Conservation (phyloP, 805 yeast genomes). For the Hanseniaspora vineae region DNA sequence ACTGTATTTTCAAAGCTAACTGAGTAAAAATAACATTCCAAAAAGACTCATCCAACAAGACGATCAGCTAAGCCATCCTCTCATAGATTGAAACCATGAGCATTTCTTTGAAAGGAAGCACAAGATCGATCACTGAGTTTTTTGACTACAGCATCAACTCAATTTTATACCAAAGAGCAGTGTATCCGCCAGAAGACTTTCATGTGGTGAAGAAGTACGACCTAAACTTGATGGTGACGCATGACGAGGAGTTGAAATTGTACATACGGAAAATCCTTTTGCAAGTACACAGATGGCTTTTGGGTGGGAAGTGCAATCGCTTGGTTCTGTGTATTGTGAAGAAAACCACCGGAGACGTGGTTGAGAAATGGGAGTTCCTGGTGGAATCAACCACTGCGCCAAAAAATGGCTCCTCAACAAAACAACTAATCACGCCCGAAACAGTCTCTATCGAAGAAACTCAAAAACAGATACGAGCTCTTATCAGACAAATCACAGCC, state of each 20-base stretch:
- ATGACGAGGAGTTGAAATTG: slow-evolving; percentile 60
- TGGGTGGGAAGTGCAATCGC: slow-evolving; percentile 51
- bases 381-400: slow-evolving; percentile 26
- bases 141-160: slow-evolving; percentile 71
- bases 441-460: slow-evolving; percentile 30
- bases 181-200: slow-evolving; percentile 82
- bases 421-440: slow-evolving; percentile 5
- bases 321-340: slow-evolving; percentile 63
- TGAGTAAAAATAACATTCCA: background rate
- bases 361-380: slow-evolving; percentile 82
- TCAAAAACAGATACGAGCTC: slow-evolving; percentile 69
- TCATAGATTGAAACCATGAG: too few relatives aligned
- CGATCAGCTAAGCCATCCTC: background rate
- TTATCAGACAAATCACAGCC: slow-evolving; percentile 80
- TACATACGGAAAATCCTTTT: slow-evolving; percentile 56
- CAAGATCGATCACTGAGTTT: slow-evolving; percentile 69
- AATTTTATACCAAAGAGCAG: slow-evolving; percentile 78
- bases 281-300: slow-evolving; percentile 66
- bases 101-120: slow-evolving; percentile 48
- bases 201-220: slow-evolving; percentile 68
- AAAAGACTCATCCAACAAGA: background rate
- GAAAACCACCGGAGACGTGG: slow-evolving; percentile 50
- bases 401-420: slow-evolving; percentile 4
- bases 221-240: slow-evolving; percentile 54
- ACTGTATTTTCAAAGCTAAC: too few relatives aligned